Base-by-base conservation (phyloP, 2,329 filamentous ascomycete genomes). In the Penicillium hordei region DNA sequence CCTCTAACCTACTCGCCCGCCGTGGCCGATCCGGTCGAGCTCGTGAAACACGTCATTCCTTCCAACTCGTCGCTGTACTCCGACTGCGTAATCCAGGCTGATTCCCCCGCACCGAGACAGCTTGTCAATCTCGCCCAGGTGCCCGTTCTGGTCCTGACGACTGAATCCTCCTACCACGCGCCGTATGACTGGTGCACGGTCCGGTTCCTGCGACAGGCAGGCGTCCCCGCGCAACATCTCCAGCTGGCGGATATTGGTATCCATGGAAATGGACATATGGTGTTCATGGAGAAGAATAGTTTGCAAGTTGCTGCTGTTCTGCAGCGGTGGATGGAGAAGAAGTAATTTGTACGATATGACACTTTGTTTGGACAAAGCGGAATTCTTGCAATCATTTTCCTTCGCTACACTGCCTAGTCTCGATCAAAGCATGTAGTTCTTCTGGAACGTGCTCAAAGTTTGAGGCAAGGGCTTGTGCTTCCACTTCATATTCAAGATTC, bases 281-380 rank as follows among this genome's bases (percentile, higher is more conserved):
- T 81, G 71, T 82, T 83, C 45, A 64, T 85, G 34, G 82, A 85
- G 71, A 76, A 72, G 63, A 84, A 85, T 63, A 83, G 78, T 78
- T 44, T 58, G 34, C 33, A 62, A 33, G 52, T 62, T 31, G 60
- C 60, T 2, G 64, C 63, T 3, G 58, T 74, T 12, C 60, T 82
- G 1, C 61, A 72, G 15, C 43, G 65, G 4, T 81, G 78, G 78
- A 76, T 78, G 52, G 64, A 64, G 48, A 1, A 4, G 29, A 44
- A 5, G 23, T 53, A 44, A 44, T n/a, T 43, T 43, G 15, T 25
- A 17, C 9, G 42, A 27, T n/a, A 17, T 17, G 4, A 27, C 1
- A 17, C 7, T 42, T 42, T 25, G 7, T 34, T 34, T 34, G 15
- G 13, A 15, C 39, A 42, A 42, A 23, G 39, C 21, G 15, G 7